A percentile compares a stretch with the other conserved stretches of the same genome.
Evolutionary conservation across 2,329 filamentous ascomycete species (phyloP).

Genomic region (Decorospora gaudefroyi): DNA sequence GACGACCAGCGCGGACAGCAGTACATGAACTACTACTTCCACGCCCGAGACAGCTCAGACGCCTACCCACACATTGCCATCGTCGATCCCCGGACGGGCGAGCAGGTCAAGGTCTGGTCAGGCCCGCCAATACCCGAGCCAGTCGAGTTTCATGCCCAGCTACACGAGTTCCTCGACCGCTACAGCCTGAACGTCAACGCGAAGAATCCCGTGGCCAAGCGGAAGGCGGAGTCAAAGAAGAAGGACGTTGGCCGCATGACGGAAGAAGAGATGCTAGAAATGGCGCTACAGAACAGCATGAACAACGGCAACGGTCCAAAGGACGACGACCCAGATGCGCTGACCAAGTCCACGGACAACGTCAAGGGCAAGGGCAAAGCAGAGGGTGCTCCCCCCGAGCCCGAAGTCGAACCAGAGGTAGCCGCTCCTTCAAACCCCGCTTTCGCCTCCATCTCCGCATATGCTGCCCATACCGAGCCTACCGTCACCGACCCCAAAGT

Average conservation of each 20-base stretch:
- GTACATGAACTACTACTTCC: constrained; percentile 91
- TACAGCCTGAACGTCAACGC: constrained; percentile 87
- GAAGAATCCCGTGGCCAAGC: constrained; percentile 88
- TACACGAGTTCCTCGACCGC: constrained; percentile 94
- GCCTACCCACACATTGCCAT: constrained; percentile 97
- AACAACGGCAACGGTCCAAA: constrained; percentile 60
- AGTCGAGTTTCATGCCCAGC: constrained; percentile 82
- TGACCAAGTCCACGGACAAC: constrained; percentile 70
- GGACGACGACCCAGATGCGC: constrained; percentile 80
- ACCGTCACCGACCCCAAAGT: constrained; percentile 65
- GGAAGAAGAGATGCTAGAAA: constrained; percentile 95
- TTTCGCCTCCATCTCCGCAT: constrained; percentile 73
- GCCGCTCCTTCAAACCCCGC: constrained; percentile 43
- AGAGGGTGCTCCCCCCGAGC: constrained; percentile 20
- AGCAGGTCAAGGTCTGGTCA: constrained; percentile 96
- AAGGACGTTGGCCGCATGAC: constrained; percentile 86
- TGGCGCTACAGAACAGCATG: constrained; percentile 89
- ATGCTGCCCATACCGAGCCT: constrained; percentile 78
- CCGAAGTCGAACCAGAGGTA: constrained; percentile 23
- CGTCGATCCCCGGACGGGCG: constrained; percentile 90
- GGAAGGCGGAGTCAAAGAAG: constrained; percentile 71
- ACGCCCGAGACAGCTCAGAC: constrained; percentile 75
- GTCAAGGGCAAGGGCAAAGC: constrained; percentile 56
- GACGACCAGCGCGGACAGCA: constrained; percentile 76
- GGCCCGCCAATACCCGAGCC: constrained; percentile 77